These are phyloP conservation scores for Thielaviopsis cerberus DNA, from an alignment of 2,329 filamentous ascomycete species.

Conservation along the genomic window DNA sequence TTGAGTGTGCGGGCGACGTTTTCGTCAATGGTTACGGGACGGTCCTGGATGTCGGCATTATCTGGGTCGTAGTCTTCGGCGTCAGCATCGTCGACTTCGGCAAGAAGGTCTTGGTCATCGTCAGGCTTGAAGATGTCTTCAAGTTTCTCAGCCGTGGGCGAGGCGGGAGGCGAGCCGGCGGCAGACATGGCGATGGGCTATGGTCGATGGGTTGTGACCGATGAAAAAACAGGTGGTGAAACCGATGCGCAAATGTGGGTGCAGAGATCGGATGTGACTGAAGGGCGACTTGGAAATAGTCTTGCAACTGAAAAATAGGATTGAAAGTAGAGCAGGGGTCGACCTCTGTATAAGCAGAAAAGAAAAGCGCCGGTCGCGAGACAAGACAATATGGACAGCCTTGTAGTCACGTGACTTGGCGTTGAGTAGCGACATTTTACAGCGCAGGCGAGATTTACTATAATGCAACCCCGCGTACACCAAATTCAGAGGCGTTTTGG, in stretches of 20 bases:
- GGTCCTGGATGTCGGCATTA: constrained; percentile 42
- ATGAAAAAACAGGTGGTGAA: background rate
- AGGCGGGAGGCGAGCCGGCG: constrained; percentile 24
- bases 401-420: constrained; percentile 10
- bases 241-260: too few species aligned
- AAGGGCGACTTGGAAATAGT: too few species aligned
- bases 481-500: too few species aligned
- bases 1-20: constrained; percentile 45
- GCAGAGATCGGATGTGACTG: too few species aligned
- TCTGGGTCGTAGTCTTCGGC: constrained; percentile 52
- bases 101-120: constrained; percentile 40
- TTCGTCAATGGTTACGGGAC: constrained; percentile 49
- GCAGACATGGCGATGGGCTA: constrained; percentile 26
- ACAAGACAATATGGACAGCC: background rate
- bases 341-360: too few species aligned
- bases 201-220: background rate
- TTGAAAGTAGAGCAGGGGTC: too few species aligned
- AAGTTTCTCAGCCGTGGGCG: constrained; percentile 16
- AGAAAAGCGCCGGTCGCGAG: too few species aligned
- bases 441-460: background rate
- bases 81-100: constrained; percentile 51
- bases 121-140: constrained; percentile 30
- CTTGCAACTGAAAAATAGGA: too few species aligned
- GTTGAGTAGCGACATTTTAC: background rate
- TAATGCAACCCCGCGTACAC: background rate